These are phyloP conservation scores for Nephelium lappaceum DNA, from an alignment of 345 rosid genomes.

Conservation along the genomic window DNA sequence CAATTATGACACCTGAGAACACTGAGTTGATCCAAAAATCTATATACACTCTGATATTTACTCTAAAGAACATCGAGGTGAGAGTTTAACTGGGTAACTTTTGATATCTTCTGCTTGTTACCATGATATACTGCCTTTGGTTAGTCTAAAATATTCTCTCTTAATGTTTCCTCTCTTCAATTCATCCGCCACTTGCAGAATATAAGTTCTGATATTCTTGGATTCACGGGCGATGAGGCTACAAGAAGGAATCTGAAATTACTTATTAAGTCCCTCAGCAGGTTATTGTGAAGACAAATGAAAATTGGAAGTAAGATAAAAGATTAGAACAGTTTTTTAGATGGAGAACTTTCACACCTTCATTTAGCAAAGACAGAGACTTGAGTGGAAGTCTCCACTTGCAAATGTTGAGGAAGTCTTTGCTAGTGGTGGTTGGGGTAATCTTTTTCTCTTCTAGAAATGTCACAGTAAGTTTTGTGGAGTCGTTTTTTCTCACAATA, in stretches of 20 bases:
- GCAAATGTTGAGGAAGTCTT: conserved; percentile 12
- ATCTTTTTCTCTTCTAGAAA: conserved; percentile 11
- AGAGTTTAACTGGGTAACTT: conserved; percentile 13
- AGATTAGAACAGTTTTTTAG: conserved; percentile 3
- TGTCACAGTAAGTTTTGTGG: conserved; percentile 11
- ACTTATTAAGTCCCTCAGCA: conserved; percentile 95
- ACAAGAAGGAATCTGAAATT: conserved; percentile 83
- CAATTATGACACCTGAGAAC: conserved; percentile 93
- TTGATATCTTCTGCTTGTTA: background rate
- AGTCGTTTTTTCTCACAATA: background rate
- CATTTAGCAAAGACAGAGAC: conserved; percentile 9
- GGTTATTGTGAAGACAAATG: conserved; percentile 59
- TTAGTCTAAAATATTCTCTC: background rate
- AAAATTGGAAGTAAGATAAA: background rate
- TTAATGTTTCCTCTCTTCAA: conserved; percentile 1
- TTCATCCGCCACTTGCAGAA: conserved; percentile 48
- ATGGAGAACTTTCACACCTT: background rate
- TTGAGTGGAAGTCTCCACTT: background rate
- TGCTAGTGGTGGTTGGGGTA: conserved; percentile 14
- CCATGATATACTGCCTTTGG: background rate
- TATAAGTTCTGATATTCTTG: conserved; percentile 94
- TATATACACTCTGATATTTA: conserved; percentile 77
- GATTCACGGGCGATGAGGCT: conserved; percentile 97
- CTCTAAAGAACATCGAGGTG: conserved; percentile 96
- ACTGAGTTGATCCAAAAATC: conserved; percentile 86